Evolutionary conservation across 805 yeast species (phyloP), one percentile per base, ranked within the genome.

Genomic region (Spathaspora passalidarum): DNA sequence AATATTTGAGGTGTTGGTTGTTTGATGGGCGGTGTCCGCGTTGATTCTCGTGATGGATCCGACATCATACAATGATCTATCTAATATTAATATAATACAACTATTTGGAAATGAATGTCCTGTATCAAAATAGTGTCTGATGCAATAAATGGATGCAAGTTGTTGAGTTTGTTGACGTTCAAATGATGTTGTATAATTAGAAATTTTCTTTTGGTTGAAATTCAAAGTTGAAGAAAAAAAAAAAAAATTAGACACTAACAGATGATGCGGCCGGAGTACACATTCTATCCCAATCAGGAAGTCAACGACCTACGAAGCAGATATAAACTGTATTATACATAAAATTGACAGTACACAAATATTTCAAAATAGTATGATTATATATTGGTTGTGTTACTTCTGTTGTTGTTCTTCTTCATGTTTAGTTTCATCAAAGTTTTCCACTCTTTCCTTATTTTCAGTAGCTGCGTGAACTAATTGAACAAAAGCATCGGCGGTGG

Each of bases 391-490:
- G n/a, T n/a, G n/a, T n/a, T n/a, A 14, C 4, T 32, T 14, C 20
- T 32, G n/a, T 5, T 5, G 7, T 32, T 32, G 36, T 14, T 32
- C 32, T 26, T 26, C 32, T 7, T 11, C 5, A 26, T 4, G n/a
- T 26, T 26, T 26, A 11, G 5, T 11, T 26, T 29, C 34, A 10
- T 43, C 45, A 44, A 35, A 59, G 10, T 43, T 44, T 3, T 48
- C 37, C 7, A 63, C 77, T 25, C 76, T 55, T 29, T 81, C 82
- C 58, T 78, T 81, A 55, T 83, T 80, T 44, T 79, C 72, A 16
- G 79, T 69, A 0, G 88, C 92, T 1, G 90, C 82, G 44, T 71
- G 73, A 2, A 86, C 92, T 52, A 86, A 79, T 57, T 82, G 87
- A 20, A 81, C 84, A 65, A 86, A 84, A 4, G 85, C 79, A 46